Conservation (phyloP, 2,329 filamentous ascomycete species). For the Tolypocladium album region DNA sequence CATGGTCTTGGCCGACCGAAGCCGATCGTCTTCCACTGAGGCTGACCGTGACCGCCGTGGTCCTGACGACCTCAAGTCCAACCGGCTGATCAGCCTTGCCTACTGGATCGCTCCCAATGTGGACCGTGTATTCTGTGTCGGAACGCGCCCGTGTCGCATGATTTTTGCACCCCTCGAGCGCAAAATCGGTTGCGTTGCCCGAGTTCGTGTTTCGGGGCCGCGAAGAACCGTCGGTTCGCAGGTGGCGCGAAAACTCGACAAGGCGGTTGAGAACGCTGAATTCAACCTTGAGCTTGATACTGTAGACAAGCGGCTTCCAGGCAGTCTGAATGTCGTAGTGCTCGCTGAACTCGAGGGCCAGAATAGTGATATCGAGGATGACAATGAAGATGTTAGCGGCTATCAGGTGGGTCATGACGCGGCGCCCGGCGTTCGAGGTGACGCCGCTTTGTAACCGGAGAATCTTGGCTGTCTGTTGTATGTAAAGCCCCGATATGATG, state of each 20-base stretch:
- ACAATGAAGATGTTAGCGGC: constrained; percentile 32
- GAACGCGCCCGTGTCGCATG: not conserved
- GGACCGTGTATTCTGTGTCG: constrained; percentile 1
- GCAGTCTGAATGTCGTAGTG: constrained; percentile 21
- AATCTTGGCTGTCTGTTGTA: constrained; percentile 38
- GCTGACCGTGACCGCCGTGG: constrained; percentile 1
- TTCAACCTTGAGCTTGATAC: constrained; percentile 25
- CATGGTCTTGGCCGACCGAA: not conserved
- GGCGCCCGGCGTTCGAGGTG: constrained; percentile 5
- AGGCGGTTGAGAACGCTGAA: constrained; percentile 23
- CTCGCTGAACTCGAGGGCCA: constrained; percentile 19
- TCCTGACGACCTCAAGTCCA: constrained; percentile 1
- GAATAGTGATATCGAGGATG: constrained; percentile 26
- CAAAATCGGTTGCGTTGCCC: not conserved
- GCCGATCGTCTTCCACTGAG: not conserved
- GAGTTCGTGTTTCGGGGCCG: not conserved
- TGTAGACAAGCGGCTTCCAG: constrained; percentile 22
- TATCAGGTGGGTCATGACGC: constrained; percentile 19
- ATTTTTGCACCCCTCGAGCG: not conserved
- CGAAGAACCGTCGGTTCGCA: not conserved
- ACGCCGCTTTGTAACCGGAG: constrained; percentile 28
- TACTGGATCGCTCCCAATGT: not conserved
- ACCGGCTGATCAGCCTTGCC: not conserved
- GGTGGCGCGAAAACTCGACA: constrained; percentile 19
- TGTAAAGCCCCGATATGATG: constrained; percentile 41